Conservation (phyloP, 23 red algal species). For the Gracilaria gracilis region DNA sequence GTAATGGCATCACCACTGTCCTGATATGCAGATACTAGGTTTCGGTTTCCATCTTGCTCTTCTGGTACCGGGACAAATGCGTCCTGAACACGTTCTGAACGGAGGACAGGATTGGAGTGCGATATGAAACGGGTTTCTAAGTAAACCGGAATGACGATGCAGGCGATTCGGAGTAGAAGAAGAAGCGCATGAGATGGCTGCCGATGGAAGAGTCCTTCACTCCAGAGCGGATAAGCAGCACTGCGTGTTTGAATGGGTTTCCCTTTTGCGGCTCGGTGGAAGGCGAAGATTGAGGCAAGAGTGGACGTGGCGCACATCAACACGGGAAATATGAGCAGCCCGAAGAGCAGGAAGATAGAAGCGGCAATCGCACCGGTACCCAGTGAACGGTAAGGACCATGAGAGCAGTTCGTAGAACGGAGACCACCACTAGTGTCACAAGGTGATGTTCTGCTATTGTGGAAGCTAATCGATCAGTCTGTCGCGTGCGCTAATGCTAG, state of each 20-base stretch:
- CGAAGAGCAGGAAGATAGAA: neutral
- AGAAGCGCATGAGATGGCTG: neutral
- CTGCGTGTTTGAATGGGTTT: neutral
- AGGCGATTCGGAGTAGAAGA: neutral
- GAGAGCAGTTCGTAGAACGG: too few relatives aligned
- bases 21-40: neutral
- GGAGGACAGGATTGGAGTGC: neutral
- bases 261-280: neutral
- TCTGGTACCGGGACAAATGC: neutral
- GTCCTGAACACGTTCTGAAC: neutral
- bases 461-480: too few relatives aligned
- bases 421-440: too few relatives aligned
- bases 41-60: neutral
- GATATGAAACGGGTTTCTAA: conserved; percentile 14
- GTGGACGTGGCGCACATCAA: neutral
- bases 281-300: neutral
- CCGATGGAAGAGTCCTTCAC: neutral
- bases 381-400: neutral
- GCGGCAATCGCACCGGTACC: neutral
- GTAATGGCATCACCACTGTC: neutral
- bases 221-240: neutral
- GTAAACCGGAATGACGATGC: conserved; percentile 2
- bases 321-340: conserved; percentile 15
- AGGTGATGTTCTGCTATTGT: too few relatives aligned
- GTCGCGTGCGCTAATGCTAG: too few relatives aligned